Evolutionary conservation across 2,329 filamentous ascomycete species (phyloP), one percentile per base, ranked within the genome.

Genomic region (Bipolaris oryzae): DNA sequence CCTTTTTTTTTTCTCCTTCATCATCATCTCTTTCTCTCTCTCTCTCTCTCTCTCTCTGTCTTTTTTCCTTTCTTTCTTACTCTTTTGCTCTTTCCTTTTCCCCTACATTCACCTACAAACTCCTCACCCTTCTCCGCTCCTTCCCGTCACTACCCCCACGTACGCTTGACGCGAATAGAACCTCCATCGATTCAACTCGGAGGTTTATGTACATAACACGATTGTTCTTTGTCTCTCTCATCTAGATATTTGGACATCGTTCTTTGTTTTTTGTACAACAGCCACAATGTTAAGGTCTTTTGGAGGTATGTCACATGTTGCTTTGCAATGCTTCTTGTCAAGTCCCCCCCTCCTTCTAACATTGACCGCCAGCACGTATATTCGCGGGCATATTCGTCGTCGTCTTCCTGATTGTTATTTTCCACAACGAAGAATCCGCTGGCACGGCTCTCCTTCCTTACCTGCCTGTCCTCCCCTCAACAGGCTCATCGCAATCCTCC

Each of bases 351-450:
- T 25, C 23, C 5, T 21, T 11, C 61, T 67, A 38, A 69, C 23
- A n/a, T 18, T 11, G 5, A 7, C 41, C 0, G 1, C 9, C 18
- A 71, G 69, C 61, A 20, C 68, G 68, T 47, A 43, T 70, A 25
- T 53, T 68, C 44, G 62, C 66, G 25, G 58, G 58, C 39, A 34
- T 68, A 47, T 37, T 71, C n/a, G 57, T 69, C n/a, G 57, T 65
- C 31, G 50, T 71, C 21, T 63, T 70, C 53, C 48, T 72, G 28
- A 55, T 73, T 21, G 55, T 66, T 20, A 50, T 71, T n/a, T 62
- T 73, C 28, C 67, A 67, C 43, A 68, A 70, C 47, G 61, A 69
- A 39, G 50, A 68, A 48, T 55, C 63, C 41, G 66, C 57, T 37
- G 57, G 60, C 28, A 49, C 59, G 41, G 65, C 68, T 33, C 55